Evolutionary conservation across 345 rosid genomes (phyloP), one percentile per base, ranked within the genome.

Genomic region (Syzygium oleosum): DNA sequence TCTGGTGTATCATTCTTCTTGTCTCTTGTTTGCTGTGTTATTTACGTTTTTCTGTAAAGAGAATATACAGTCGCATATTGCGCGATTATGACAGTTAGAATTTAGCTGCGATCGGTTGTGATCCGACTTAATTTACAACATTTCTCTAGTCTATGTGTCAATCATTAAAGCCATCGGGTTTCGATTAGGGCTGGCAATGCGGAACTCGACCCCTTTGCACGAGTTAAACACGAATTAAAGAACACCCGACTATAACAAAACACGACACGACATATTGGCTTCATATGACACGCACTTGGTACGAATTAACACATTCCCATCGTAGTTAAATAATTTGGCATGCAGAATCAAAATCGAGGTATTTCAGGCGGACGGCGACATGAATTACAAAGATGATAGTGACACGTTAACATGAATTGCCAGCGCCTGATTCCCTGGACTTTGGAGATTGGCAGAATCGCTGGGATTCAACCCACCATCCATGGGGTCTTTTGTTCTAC

Each of bases 141-240:
- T 38, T 38, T 38, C 41, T 27, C 16, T 27, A n/a, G 34, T 0
- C 25, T 31, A 27, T 27, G 16, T 0, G 31, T 59, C 31, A 27
- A 59, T 59, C 34, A 59, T 59, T 12, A 59, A 59, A 59, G 31
- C n/a, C 2, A 0, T 59, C 2, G 0, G 6, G 68, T 6, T 27
- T 27, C 0, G 1, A 27, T 3, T 0, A 59, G 2, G 27, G 17
- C 0, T 0, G 0, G 8, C 1, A 27, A 27, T 27, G 8, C 41
- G 4, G 4, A 38, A 38, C 41, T 38, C 41, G 41, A 38, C 41
- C 41, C 41, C 41, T 38, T 38, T 38, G 41, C 41, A 3, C 41
- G 3, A 38, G 0, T 59, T 11, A 56, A 56, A 23, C 4, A 5
- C 4, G 6, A 56, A 23, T 56, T 9, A 56, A 23, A 56, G n/a